Percentiles rank a stretch among this genome's conserved stretches.
phyloP scores from a whole-genome alignment of 129 eudicot genomes.

The Erigeron canadensis region DNA sequence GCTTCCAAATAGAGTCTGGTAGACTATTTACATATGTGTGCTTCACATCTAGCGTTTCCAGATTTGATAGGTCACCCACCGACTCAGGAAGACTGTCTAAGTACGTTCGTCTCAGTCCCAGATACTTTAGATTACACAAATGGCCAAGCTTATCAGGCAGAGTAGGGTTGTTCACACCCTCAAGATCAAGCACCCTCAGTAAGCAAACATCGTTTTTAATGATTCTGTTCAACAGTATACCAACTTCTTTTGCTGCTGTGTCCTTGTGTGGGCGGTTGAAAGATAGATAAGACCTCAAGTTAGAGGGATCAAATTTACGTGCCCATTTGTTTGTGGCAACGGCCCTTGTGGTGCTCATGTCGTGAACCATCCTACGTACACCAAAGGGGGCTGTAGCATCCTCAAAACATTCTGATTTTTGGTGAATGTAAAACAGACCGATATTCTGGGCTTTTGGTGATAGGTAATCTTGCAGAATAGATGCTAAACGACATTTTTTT shows the following conservation, averaged over 20 bases:
- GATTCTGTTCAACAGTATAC: constrained; percentile 32
- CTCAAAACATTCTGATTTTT: not conserved
- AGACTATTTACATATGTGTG: constrained; percentile 42
- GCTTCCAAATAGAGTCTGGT: constrained; percentile 55
- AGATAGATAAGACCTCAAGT: constrained; percentile 47
- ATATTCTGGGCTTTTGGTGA: constrained; percentile 42
- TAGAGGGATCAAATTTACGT: constrained; percentile 21
- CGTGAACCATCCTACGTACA: constrained; percentile 46
- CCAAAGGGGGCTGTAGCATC: constrained; percentile 19
- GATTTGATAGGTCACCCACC: constrained; percentile 40
- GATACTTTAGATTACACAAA: constrained; percentile 47
- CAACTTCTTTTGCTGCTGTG: constrained; percentile 43
- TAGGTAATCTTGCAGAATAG: constrained; percentile 43
- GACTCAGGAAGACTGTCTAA: constrained; percentile 53
- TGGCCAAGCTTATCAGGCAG: constrained; percentile 41
- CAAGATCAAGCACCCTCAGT: constrained; percentile 68
- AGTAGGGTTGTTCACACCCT: constrained; percentile 48
- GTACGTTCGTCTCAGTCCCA: constrained; percentile 59
- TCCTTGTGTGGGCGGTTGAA: constrained; percentile 46
- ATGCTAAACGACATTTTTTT: constrained; percentile 44
- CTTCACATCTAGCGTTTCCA: constrained; percentile 67
- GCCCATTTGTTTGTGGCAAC: not conserved
- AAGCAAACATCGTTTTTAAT: constrained; percentile 31
- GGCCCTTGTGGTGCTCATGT: constrained; percentile 17
- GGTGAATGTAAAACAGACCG: constrained; percentile 48